phyloP scores from a whole-genome alignment of 805 yeast species.

The Cyberlindnera samutprakarnensis region DNA sequence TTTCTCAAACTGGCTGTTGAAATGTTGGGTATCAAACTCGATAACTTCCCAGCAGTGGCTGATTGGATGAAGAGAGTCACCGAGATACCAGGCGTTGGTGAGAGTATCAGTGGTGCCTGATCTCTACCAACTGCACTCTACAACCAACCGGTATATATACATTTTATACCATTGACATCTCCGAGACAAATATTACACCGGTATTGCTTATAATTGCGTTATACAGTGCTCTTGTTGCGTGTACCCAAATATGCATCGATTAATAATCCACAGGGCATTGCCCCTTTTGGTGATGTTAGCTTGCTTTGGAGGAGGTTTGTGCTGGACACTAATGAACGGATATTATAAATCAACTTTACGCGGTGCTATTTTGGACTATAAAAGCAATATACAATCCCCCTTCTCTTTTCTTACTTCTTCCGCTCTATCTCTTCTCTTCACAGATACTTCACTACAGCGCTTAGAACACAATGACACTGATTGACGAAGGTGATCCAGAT shows the following conservation, averaged over 20 bases:
- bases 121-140: no score
- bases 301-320: neutral
- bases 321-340: neutral
- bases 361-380: neutral
- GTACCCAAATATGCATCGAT: no score
- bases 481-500: slow-evolving; percentile 25
- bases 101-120: neutral
- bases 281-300: no score
- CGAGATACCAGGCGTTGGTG: neutral
- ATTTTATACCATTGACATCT: neutral
- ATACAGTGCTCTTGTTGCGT: no score
- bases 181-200: no score
- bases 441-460: neutral
- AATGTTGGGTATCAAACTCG: slow-evolving; percentile 4
- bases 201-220: no score
- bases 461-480: neutral
- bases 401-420: neutral
- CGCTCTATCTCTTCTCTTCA: neutral
- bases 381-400: neutral
- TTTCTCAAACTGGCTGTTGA: no score
- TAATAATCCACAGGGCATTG: no score
- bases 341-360: neutral
- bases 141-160: neutral
- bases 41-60: slow-evolving; percentile 26
- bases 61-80: slow-evolving; percentile 31